Conservation (phyloP, 306 rosid genomes). For the Parietaria judaica region DNA sequence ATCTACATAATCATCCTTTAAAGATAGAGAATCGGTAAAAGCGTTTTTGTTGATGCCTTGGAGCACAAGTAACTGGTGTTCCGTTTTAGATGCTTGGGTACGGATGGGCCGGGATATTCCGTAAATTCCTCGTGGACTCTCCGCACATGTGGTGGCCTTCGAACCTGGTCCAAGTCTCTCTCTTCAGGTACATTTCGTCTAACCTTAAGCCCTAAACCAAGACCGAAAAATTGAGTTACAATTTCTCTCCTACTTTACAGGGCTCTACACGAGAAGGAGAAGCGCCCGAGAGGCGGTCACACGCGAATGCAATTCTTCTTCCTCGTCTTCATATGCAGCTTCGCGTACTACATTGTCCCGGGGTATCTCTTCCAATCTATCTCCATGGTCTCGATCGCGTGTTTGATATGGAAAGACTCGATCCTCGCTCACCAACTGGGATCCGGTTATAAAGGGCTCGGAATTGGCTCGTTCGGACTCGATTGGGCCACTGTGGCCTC, state of each 20-base stretch:
- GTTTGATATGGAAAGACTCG: constrained; percentile 69
- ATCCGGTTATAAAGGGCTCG: constrained; percentile 62
- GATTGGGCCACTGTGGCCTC: constrained; percentile 76
- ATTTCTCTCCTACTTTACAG: constrained; percentile 17
- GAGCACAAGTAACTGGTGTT: background rate
- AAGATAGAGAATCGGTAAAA: no score
- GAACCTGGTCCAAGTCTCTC: constrained; percentile 33
- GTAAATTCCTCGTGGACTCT: constrained; percentile 36
- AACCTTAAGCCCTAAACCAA: no score
- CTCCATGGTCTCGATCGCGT: constrained; percentile 45
- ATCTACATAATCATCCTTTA: no score
- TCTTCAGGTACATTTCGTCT: constrained; percentile 23
- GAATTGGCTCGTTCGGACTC: constrained; percentile 58
- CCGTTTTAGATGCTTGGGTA: constrained; percentile 32
- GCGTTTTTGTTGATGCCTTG: no score
- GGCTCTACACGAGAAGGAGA: constrained; percentile 78
- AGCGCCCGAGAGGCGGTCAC: constrained; percentile 54
- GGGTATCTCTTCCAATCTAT: constrained; percentile 61
- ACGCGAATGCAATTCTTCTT: constrained; percentile 74
- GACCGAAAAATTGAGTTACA: no score
- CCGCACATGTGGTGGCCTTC: constrained; percentile 45
- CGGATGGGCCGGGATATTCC: constrained; percentile 41
- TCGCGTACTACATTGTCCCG: constrained; percentile 67
- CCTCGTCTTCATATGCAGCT: constrained; percentile 48
- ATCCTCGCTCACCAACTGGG: constrained; percentile 76